These are phyloP conservation scores for Crucibulum laeve DNA, from an alignment of 768 basidiomycete species.

Conservation along the genomic window DNA sequence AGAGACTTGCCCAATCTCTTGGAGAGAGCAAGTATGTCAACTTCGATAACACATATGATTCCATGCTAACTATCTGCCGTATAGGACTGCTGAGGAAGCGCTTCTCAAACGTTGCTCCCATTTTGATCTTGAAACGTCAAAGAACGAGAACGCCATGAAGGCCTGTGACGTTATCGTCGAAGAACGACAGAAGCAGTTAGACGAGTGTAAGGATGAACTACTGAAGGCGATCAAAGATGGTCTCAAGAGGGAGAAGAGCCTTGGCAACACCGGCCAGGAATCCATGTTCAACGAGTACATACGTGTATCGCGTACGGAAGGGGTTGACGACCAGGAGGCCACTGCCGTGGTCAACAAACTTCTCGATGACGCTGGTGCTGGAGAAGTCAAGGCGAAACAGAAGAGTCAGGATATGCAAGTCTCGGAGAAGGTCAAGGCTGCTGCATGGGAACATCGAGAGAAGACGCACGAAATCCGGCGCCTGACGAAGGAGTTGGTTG, in stretches of 20 bases:
- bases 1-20: constrained; percentile 79
- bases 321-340: constrained; percentile 78
- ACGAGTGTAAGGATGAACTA: constrained; percentile 75
- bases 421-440: constrained; percentile 53
- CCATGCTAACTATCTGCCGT: constrained; percentile 2
- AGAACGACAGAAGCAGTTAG: constrained; percentile 75
- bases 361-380: constrained; percentile 56
- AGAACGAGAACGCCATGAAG: constrained; percentile 71
- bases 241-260: constrained; percentile 62
- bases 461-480: constrained; percentile 82
- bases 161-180: constrained; percentile 90
- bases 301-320: constrained; percentile 62
- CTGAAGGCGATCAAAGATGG: constrained; percentile 60
- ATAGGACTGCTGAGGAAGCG: constrained; percentile 85
- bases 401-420: constrained; percentile 55
- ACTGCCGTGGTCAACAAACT: constrained; percentile 55
- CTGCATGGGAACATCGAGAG: constrained; percentile 80
- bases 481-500: constrained; percentile 83
- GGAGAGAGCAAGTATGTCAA: constrained; percentile 78
- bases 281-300: constrained; percentile 80
- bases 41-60: constrained; percentile 4
- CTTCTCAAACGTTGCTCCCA: constrained; percentile 94
- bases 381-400: constrained; percentile 38
- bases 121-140: constrained; percentile 77
- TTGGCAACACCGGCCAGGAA: constrained; percentile 60